Conservation (phyloP, 257 asterid species). For the Petunia secreta region DNA sequence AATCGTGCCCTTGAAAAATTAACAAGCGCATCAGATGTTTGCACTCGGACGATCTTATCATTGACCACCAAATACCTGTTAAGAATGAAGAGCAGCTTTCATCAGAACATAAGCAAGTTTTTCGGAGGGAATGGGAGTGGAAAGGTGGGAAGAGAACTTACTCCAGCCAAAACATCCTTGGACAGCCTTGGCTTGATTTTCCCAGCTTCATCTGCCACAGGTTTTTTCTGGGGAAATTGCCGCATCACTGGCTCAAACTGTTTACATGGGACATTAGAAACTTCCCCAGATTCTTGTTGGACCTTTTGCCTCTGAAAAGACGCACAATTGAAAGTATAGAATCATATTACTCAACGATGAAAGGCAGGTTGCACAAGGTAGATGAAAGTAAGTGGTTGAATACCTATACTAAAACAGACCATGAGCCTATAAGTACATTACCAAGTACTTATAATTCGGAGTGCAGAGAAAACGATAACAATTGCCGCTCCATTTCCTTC, state of each 20-base stretch:
- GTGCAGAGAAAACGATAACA: neutral
- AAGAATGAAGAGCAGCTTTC: neutral
- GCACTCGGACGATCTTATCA: conserved; percentile 1
- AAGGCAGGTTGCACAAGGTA: neutral
- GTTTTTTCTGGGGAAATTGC: conserved; percentile 66
- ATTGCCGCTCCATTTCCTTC: neutral
- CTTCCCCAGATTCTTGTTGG: conserved; percentile 39
- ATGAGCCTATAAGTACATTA: neutral
- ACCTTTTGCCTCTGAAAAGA: conserved; percentile 69
- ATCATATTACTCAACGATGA: conserved; percentile 1
- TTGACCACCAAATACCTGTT: conserved; percentile 66
- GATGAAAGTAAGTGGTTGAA: neutral
- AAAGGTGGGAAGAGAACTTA: conserved; percentile 36
- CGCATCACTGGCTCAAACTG: conserved; percentile 50
- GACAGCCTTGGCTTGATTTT: conserved; percentile 58
- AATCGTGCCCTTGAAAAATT: neutral
- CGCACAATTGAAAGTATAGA: neutral
- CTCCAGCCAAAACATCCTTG: conserved; percentile 67
- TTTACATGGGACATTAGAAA: conserved; percentile 25
- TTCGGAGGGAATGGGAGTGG: neutral
- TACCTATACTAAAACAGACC: neutral
- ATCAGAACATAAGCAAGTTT: conserved; percentile 20
- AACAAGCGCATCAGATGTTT: neutral
- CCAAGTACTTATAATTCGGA: neutral
- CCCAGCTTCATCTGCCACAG: conserved; percentile 47